Conservation (phyloP, 2,329 filamentous ascomycete species). For the Botryotinia narcissicola region DNA sequence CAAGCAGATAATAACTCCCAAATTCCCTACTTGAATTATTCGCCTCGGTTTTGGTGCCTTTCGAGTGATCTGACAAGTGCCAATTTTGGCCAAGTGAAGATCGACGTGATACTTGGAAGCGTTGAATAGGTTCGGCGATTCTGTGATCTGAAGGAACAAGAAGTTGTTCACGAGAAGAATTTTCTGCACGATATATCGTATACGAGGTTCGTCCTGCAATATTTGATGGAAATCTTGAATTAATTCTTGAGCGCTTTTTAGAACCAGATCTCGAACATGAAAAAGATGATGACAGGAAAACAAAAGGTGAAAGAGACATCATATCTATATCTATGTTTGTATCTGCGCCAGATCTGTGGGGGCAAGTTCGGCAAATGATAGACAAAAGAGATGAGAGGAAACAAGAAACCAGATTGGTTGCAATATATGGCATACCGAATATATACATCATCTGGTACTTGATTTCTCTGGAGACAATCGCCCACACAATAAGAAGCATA, state of each 20-base stretch:
- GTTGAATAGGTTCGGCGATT: not conserved
- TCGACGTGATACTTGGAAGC: not conserved
- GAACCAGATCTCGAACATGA: constrained; percentile 5
- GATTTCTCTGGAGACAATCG: not conserved
- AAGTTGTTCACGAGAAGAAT: constrained; percentile 12
- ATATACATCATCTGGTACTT: not conserved
- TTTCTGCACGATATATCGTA: not conserved
- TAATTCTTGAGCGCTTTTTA: not conserved
- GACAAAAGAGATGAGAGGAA: not conserved
- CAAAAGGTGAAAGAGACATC: constrained; percentile 4
- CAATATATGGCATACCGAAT: not conserved
- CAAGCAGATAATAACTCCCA: constrained; percentile 11
- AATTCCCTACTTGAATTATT: not conserved
- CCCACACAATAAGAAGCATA: not conserved
- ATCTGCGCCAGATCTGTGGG: not conserved
- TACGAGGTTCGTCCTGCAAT: not conserved
- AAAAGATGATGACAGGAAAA: not conserved
- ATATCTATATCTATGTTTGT: constrained; percentile 4
- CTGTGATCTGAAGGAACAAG: constrained; percentile 2
- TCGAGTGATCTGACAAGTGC: not conserved
- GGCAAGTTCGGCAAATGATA: not conserved
- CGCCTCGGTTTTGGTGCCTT: not conserved
- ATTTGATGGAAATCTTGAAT: not conserved
- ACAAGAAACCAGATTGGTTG: not conserved
- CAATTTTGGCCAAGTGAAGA: not conserved